Evolutionary conservation across 805 yeast genomes (phyloP).

Genomic region (Saturnispora kantuleensis): DNA sequence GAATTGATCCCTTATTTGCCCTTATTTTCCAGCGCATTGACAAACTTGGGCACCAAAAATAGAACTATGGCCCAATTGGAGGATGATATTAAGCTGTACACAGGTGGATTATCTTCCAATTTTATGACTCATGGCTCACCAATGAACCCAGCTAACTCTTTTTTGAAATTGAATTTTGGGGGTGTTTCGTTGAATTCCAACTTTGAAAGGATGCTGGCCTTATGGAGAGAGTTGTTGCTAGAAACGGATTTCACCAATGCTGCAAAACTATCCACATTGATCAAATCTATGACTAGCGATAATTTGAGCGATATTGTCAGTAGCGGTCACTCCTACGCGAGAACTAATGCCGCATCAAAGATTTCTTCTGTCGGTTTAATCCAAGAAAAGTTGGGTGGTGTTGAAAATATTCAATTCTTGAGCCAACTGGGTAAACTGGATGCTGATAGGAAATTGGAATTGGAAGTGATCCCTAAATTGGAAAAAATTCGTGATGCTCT

Average conservation of each 20-base stretch:
- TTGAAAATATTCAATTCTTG: conserved; percentile 66
- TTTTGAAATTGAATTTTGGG: conserved; percentile 43
- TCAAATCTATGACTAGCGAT: conserved; percentile 67
- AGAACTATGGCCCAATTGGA: conserved; percentile 74
- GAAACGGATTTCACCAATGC: conserved; percentile 58
- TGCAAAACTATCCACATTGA: conserved; percentile 61
- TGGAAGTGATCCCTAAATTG: conserved; percentile 57
- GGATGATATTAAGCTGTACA: conserved; percentile 66
- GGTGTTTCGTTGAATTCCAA: conserved; percentile 69
- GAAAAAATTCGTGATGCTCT: conserved; percentile 38
- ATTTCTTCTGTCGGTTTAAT: conserved; percentile 52
- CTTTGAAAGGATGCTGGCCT: conserved; percentile 44
- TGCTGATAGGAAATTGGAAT: conserved; percentile 37
- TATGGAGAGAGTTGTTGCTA: conserved; percentile 60
- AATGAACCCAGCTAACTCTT: conserved; percentile 34
- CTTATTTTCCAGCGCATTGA: conserved; percentile 66
- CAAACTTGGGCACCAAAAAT: conserved; percentile 73
- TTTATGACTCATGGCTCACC: conserved; percentile 50
- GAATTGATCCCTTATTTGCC: conserved; percentile 64
- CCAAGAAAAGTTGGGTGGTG: conserved; percentile 59
- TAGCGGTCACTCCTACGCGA: conserved; percentile 80
- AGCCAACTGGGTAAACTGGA: conserved; percentile 48
- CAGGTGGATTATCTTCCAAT: conserved; percentile 77
- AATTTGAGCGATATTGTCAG: conserved; percentile 75
- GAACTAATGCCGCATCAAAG: conserved; percentile 52